Base-by-base conservation (phyloP, 495 filamentous ascomycete genomes). In the Aspergillus leporis region DNA sequence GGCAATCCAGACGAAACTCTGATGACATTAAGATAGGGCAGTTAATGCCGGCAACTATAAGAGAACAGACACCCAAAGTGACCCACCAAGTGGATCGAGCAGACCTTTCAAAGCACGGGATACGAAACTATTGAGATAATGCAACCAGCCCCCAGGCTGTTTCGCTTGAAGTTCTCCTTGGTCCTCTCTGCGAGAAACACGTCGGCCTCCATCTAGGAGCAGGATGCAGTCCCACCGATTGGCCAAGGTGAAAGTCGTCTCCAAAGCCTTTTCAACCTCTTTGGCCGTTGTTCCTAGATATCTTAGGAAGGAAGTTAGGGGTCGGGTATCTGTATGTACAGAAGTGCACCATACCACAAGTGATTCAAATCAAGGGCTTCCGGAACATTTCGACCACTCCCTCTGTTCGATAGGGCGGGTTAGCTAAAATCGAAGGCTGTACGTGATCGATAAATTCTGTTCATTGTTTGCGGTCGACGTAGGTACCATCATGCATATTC, bases 131-230 rank as follows among this genome's bases (percentile, higher is more conserved):
- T n/a, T n/a, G n/a, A n/a, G n/a, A n/a, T n/a, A n/a, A n/a, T n/a
- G n/a, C n/a, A n/a, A 61, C 59, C 59, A 5, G 52, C 45, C 14
- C 56, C 59, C 0, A 82, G 63, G n/a, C 66, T 70, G 43, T 83
- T 82, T 7, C 76, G 65, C 34, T 72, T 46, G 0, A 81, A 36
- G 53, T 82, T 73, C 6, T 57, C 60, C 48, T 70, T 63, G 0
- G 54, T 61, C 46, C 80, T 64, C 58, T 72, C 61, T 4, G 72
- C 71, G 5, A 85, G 71, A 60, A 83, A 85, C 1, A 84, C 77
- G 50, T 83, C 82, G 3, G 80, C 80, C 64, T 85, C n/a, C 82
- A 58, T 85, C 82, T 0, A 85, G 65, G 31, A 85, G 68, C 16
- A 85, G 62, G 1, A 85, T 73, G n/a, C 75, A 78, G 10, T 67